Conservation (phyloP, 2,329 filamentous ascomycete genomes). For the Trichoderma sp. region DNA sequence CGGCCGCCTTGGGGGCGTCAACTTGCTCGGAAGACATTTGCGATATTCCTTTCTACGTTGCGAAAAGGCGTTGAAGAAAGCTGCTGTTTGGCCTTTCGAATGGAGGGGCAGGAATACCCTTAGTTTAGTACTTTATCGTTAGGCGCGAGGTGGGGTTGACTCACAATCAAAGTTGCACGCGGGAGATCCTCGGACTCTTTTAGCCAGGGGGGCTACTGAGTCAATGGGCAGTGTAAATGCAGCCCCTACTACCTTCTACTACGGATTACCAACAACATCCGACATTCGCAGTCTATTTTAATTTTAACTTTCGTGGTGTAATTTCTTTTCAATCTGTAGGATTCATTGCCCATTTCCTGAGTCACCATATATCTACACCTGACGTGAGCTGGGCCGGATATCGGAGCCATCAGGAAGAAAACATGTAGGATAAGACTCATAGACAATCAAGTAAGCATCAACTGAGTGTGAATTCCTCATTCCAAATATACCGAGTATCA, state of each 20-base stretch:
- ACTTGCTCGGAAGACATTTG: slow-evolving; percentile 40
- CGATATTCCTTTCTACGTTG: slow-evolving; percentile 23
- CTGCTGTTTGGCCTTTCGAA: slow-evolving; percentile 26
- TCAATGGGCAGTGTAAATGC: neutral
- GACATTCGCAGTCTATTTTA: neutral
- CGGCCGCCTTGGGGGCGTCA: slow-evolving; percentile 35
- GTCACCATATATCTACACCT: neutral
- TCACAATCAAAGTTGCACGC: slow-evolving; percentile 27
- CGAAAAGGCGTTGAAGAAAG: slow-evolving; percentile 26
- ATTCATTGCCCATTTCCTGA: neutral
- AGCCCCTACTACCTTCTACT: neutral
- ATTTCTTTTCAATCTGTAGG: neutral
- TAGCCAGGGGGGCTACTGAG: neutral
- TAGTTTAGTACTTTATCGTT: slow-evolving; percentile 16
- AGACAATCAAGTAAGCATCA: neutral
- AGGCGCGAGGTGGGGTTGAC: slow-evolving; percentile 36
- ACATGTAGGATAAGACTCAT: neutral
- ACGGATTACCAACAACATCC: neutral
- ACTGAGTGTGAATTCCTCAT: neutral
- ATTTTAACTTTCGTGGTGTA: neutral
- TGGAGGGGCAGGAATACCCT: slow-evolving; percentile 33
- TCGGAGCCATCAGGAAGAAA: neutral
- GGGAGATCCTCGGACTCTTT: slow-evolving; percentile 29
- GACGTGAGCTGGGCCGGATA: neutral
- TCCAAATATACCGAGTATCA: slow-evolving; percentile 19